Evolutionary conservation across 208 protist species (phyloP).

Genomic region (Entamoeba dispar): DNA sequence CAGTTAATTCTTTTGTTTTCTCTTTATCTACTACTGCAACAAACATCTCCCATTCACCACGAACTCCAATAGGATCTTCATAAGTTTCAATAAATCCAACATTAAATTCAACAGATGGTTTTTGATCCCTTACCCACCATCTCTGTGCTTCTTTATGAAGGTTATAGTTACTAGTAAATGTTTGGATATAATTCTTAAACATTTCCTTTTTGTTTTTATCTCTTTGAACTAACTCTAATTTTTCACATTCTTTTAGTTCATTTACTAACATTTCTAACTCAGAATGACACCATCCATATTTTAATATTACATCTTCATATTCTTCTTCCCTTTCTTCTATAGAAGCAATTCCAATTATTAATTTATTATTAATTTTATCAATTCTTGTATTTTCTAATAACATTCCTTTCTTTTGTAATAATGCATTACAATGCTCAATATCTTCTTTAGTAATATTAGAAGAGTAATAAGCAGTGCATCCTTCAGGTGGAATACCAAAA

Average conservation of each 20-base stretch:
- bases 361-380: background rate
- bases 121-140: conserved; percentile 4
- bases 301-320: background rate
- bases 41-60: conserved; percentile 15
- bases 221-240: background rate
- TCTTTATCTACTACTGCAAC: background rate
- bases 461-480: background rate
- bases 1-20: background rate
- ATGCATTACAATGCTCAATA: background rate
- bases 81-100: conserved; percentile 33
- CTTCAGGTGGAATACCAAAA: background rate
- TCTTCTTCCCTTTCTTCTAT: background rate
- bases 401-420: background rate
- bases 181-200: background rate
- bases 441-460: background rate
- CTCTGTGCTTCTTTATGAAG: background rate
- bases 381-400: background rate
- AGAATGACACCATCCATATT: background rate
- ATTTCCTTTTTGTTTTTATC: background rate
- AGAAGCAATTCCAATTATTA: background rate
- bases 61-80: conserved; percentile 21
- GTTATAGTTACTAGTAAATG: background rate
- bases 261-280: background rate
- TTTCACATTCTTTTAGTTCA: background rate
- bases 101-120: conserved; percentile 24